Conservation (phyloP, 2,329 filamentous ascomycete genomes). For the Onygenales sp. region DNA sequence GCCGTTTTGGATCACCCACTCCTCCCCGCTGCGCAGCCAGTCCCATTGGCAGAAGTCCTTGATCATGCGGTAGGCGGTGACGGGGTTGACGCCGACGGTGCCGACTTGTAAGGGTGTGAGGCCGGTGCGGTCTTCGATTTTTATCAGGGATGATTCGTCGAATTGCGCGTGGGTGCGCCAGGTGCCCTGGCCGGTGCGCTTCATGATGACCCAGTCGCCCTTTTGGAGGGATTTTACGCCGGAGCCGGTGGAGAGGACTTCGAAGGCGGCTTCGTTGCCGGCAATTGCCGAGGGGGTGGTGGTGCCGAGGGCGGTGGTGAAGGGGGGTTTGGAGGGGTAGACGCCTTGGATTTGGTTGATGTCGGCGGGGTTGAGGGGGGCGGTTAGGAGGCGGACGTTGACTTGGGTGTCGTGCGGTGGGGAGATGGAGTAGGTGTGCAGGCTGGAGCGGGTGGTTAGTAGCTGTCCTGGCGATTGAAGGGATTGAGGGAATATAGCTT, state of each 20-base stretch:
- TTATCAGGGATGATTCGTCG: constrained; percentile 51
- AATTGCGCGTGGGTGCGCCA: constrained; percentile 86
- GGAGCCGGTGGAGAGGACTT: constrained; percentile 64
- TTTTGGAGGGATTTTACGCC: constrained; percentile 52
- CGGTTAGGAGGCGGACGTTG: constrained; percentile 78
- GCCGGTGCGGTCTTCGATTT: constrained; percentile 59
- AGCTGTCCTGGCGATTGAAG: background rate
- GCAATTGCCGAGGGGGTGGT: constrained; percentile 55
- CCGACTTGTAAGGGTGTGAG: constrained; percentile 70
- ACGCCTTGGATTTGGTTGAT: constrained; percentile 97
- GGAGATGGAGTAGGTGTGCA: constrained; percentile 42
- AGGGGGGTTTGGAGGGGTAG: constrained; percentile 76
- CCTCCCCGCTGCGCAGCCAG: constrained; percentile 51
- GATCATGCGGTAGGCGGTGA: constrained; percentile 89
- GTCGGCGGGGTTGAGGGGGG: constrained; percentile 93
- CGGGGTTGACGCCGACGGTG: constrained; percentile 86
- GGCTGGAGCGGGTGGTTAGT: constrained; percentile 15
- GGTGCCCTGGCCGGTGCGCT: constrained; percentile 73
- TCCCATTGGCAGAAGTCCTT: constrained; percentile 58
- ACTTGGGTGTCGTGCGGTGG: constrained; percentile 50
- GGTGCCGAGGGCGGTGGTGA: constrained; percentile 69
- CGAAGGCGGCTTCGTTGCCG: constrained; percentile 81
- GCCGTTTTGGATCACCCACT: constrained; percentile 96
- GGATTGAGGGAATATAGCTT: constrained; percentile 6
- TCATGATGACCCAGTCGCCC: constrained; percentile 93